Evolutionary conservation across 768 basidiomycete species (phyloP), one percentile per base, ranked within the genome.

Genomic region (Naganishia antarctica): DNA sequence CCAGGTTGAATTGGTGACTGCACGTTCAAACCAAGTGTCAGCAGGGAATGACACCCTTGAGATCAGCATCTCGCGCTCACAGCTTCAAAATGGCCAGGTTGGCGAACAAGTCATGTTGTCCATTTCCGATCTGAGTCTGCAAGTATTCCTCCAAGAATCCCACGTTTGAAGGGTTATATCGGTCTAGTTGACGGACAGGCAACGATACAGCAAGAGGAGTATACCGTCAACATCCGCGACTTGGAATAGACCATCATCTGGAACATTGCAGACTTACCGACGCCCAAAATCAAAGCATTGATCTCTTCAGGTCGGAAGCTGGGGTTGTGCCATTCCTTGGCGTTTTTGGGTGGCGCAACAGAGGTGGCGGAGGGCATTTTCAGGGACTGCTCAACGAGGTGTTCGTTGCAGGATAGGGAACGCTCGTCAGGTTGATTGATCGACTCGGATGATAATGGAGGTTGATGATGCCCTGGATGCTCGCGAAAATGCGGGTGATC

Each of bases 141-240:
- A 98, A 85, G 80, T 98, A 97, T 76, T 97, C 94, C 79, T 97
- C 94, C 65, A 98, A 86, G 69, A 92, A 89, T 40, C 85, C 82
- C 65, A 94, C 86, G 77, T 98, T 98, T 59, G 87, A 86, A 45
- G 94, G 94, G 80, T 97, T 98, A 79, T 98, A 98, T 65, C 94
- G 87, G 81, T 98, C 94, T 96, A 64, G 5, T 12, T 18, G 16
- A 21, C 21, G 23, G 25, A 18, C 25, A 5, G n/a, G n/a, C n/a
- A n/a, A n/a, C n/a, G n/a, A n/a, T n/a, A n/a, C n/a, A n/a, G n/a
- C n/a, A n/a, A n/a, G n/a, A n/a, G n/a, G n/a, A n/a, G n/a, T n/a
- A n/a, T n/a, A n/a, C n/a, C n/a, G n/a, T n/a, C n/a, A n/a, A n/a
- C n/a, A n/a, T n/a, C n/a, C n/a, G n/a, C n/a, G n/a, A n/a, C n/a